Evolutionary conservation across 352 stramenopile species (phyloP), one percentile per base, ranked within the genome.

Genomic region (Thalassiosira mediterranea): DNA sequence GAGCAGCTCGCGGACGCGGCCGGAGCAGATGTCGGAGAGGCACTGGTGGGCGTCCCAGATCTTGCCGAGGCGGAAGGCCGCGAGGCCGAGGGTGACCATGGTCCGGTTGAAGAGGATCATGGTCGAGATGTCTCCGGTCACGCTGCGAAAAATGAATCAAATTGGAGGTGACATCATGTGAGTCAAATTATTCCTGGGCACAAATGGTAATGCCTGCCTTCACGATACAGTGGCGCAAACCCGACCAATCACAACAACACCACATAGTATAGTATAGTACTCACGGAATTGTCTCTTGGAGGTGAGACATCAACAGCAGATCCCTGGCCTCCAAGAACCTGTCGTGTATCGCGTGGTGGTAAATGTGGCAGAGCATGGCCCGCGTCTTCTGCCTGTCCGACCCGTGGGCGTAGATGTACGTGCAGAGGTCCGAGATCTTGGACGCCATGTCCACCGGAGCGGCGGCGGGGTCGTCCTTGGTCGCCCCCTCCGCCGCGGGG

Each of bases 351-450:
- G 97, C 96, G 81, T 98, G 94, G 87, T 99, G 95, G 80, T 97
- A 98, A 62, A 99, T 97, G 76, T 98, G 95, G 88, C 96, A 99
- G 10, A 99, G 94, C 90, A 98, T 98, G n/a, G 97, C 96, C 32
- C 96, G 91, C 31, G 95, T 98, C 86, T 97, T 97, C 72, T 90
- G 87, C 26, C 92, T 88, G 78, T 97, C 96, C 56, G 96, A 95
- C 25, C 93, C 95, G 83, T 98, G 82, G 70, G 96, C 91, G 86
- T 98, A 98, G 72, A 98, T 93, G 64, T 94, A 98, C 47, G 92
- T 88, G 77, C 94, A 98, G 38, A 98, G 88, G 26, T 96, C 88
- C 17, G 87, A 84, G 2, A 98, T 81, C 7, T 85, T 37, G 31
- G 52, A 62, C 0, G 62, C 67, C 54, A 62, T 83, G 37, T 86